Percentiles rank a stretch among this genome's conserved stretches.
Conservation (phyloP, 2,329 filamentous ascomycete genomes). For the Macrophomina pseudophaseolina region DNA sequence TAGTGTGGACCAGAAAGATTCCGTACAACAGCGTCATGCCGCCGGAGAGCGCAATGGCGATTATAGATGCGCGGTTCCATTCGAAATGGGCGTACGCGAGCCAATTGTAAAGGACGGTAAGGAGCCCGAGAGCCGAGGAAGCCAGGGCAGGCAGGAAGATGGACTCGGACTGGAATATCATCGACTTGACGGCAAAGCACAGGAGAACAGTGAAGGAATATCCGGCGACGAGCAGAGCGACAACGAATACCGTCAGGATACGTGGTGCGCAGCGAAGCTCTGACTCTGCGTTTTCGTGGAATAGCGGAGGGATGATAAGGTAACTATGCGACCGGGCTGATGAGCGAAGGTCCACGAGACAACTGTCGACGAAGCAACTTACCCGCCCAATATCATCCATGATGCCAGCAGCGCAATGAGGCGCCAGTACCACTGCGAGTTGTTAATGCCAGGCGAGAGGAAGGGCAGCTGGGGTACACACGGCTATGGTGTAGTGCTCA, state of each 20-base stretch:
- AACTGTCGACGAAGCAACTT: conserved; percentile 30
- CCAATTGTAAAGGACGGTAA: conserved; percentile 56
- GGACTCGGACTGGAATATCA: conserved; percentile 53
- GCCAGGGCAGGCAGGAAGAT: conserved; percentile 54
- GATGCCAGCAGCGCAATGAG: conserved; percentile 49
- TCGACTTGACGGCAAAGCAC: conserved; percentile 53
- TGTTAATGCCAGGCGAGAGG: background rate
- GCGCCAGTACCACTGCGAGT: conserved; percentile 54
- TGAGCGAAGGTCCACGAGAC: conserved; percentile 29
- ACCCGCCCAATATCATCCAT: conserved; percentile 57
- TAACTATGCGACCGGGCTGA: conserved; percentile 42
- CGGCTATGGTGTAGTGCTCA: conserved; percentile 26
- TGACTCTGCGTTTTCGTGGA: conserved; percentile 42
- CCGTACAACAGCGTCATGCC: conserved; percentile 49
- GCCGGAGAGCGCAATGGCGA: conserved; percentile 48
- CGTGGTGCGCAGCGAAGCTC: conserved; percentile 46
- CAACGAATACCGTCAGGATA: conserved; percentile 51
- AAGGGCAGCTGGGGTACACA: conserved; percentile 1
- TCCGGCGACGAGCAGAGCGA: conserved; percentile 54
- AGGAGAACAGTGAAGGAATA: conserved; percentile 55
- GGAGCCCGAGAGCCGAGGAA: conserved; percentile 53
- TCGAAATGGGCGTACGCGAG: conserved; percentile 46
- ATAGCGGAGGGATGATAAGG: conserved; percentile 55
- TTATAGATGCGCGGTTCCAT: conserved; percentile 53
- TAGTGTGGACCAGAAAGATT: conserved; percentile 49